These are phyloP conservation scores for Schizochytrium sp. DNA, from an alignment of 108 stramenopile genomes.

Conservation along the genomic window DNA sequence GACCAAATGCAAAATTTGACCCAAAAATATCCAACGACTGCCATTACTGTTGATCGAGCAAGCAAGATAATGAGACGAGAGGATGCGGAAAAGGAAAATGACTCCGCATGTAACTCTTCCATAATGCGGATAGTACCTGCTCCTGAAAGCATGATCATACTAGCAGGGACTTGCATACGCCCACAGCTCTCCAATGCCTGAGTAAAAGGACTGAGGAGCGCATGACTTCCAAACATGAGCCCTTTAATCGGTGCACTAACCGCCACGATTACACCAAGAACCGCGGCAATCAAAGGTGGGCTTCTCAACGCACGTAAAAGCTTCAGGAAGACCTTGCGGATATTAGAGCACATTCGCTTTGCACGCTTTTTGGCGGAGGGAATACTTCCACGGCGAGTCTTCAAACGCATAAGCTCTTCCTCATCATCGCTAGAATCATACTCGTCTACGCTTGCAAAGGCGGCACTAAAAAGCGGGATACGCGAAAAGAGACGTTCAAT, in stretches of 20 bases:
- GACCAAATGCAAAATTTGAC: constrained; percentile 40
- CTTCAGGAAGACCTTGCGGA: not conserved
- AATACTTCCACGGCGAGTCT: not conserved
- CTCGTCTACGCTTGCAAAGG: constrained; percentile 26
- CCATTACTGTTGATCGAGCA: not conserved
- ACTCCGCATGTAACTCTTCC: constrained; percentile 13
- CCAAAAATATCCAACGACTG: not conserved
- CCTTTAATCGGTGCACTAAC: not conserved
- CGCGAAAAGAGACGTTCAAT: constrained; percentile 28
- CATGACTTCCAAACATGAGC: constrained; percentile 14
- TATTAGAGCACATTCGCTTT: not conserved
- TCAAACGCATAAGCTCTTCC: not conserved
- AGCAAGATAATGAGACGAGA: constrained; percentile 7
- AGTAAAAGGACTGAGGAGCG: constrained; percentile 15
- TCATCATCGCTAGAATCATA: not conserved
- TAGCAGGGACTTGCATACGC: constrained; percentile 38
- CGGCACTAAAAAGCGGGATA: not conserved
- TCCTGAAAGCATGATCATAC: constrained; percentile 60
- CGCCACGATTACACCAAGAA: constrained; percentile 52
- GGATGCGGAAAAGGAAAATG: not conserved
- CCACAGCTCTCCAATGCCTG: constrained; percentile 45
- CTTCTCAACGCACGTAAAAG: not conserved
- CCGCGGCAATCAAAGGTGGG: constrained; percentile 29
- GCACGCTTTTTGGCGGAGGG: not conserved
- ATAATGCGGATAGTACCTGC: constrained; percentile 54